Percentiles rank a stretch among this genome's conserved stretches.
Evolutionary conservation across 306 rosid genomes (phyloP).

Genomic region (Rubus idaeus): DNA sequence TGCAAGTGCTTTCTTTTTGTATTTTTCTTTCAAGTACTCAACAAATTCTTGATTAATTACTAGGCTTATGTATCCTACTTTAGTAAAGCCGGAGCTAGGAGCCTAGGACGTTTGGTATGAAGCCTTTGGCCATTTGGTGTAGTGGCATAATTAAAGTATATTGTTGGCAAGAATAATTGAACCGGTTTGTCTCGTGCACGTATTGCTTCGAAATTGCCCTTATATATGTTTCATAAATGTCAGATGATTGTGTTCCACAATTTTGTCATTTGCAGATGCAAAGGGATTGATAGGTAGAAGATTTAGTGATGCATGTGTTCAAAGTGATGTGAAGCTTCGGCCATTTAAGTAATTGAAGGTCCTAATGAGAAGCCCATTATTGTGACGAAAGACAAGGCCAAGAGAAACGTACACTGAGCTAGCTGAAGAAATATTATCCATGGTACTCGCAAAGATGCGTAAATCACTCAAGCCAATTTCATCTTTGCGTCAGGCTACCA

Average conservation of each 20-base stretch:
- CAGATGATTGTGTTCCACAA: background rate
- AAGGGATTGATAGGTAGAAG: background rate
- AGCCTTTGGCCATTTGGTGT: no score
- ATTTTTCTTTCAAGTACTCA: no score
- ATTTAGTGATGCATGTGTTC: background rate
- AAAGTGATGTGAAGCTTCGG: background rate
- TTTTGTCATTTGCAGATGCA: background rate
- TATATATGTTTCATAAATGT: background rate
- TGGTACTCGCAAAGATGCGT: background rate
- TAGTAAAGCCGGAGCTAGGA: no score
- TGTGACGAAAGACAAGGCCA: background rate
- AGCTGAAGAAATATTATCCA: background rate
- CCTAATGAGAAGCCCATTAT: background rate
- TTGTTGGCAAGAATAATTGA: background rate
- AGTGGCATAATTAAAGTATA: no score
- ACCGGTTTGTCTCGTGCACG: background rate
- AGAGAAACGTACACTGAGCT: background rate
- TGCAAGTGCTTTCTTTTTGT: background rate
- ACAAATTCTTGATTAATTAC: no score
- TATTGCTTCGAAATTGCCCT: background rate
- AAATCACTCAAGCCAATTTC: background rate
- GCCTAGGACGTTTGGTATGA: no score
- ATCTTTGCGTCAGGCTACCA: background rate
- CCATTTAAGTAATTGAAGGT: background rate
- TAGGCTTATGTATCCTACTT: no score